phyloP scores from a whole-genome alignment of 2,329 filamentous ascomycete species.

The Periconia macrospinosa region DNA sequence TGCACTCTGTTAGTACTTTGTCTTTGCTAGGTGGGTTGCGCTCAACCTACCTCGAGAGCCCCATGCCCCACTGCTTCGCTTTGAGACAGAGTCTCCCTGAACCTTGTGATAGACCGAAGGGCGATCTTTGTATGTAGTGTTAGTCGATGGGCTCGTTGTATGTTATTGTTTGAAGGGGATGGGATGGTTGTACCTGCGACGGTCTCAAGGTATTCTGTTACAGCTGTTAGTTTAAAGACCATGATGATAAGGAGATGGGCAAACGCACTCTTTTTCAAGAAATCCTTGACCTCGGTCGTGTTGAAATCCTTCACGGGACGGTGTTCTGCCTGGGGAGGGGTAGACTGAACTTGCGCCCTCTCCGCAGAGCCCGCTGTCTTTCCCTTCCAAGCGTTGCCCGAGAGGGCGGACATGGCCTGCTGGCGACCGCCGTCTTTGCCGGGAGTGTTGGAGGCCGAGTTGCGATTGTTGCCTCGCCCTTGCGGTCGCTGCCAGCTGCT shows the following conservation, averaged over 20 bases:
- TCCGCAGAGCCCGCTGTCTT: slow-evolving; percentile 26
- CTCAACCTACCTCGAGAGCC: slow-evolving; percentile 40
- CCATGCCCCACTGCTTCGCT: slow-evolving; percentile 44
- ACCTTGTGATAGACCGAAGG: slow-evolving; percentile 42
- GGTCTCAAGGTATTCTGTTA: slow-evolving; percentile 31
- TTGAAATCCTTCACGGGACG: slow-evolving; percentile 48
- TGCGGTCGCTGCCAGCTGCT: slow-evolving; percentile 39
- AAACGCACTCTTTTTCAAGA: slow-evolving; percentile 44
- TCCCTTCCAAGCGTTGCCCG: slow-evolving; percentile 42
- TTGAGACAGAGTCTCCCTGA: slow-evolving; percentile 41
- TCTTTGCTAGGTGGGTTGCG: background rate
- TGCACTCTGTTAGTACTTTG: slow-evolving; percentile 13
- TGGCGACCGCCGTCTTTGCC: slow-evolving; percentile 36
- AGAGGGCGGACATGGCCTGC: slow-evolving; percentile 32
- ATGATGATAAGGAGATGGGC: background rate
- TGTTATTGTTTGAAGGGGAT: slow-evolving; percentile 4
- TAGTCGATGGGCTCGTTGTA: slow-evolving; percentile 16
- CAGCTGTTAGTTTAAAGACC: slow-evolving; percentile 19
- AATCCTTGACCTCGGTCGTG: slow-evolving; percentile 46
- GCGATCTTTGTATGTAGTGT: slow-evolving; percentile 25
- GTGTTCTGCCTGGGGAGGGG: slow-evolving; percentile 24
- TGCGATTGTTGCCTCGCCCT: slow-evolving; percentile 35
- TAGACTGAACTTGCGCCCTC: slow-evolving; percentile 14
- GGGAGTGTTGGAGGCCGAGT: slow-evolving; percentile 30
- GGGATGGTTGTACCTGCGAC: slow-evolving; percentile 23